Evolutionary conservation across 176 grass and related monocot genomes (phyloP).

Genomic region (Triticum dicoccoides): DNA sequence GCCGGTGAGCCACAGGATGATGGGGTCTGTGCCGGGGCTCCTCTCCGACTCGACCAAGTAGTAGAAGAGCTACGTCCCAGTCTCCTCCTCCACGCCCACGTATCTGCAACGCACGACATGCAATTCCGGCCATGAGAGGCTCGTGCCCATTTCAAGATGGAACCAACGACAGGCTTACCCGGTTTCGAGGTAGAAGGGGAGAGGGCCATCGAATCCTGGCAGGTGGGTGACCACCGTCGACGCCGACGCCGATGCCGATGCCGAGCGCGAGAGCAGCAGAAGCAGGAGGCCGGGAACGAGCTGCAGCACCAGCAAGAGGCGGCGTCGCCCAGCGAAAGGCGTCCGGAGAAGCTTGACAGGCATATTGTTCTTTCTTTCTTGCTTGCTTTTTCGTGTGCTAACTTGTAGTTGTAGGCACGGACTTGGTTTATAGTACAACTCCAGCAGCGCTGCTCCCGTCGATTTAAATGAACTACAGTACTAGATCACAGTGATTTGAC

Average conservation of each 20-base stretch:
- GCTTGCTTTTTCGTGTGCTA: background rate
- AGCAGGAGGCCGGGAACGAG: background rate
- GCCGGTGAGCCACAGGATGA: background rate
- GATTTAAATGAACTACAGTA: background rate
- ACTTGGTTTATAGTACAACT: too few relatives aligned
- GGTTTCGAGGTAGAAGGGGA: background rate
- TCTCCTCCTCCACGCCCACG: background rate
- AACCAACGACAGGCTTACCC: background rate
- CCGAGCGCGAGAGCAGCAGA: background rate
- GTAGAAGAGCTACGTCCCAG: background rate
- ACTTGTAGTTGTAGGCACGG: too few relatives aligned
- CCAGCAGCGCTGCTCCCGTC: too few relatives aligned
- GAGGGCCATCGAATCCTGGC: background rate
- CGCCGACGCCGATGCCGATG: background rate
- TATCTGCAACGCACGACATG: background rate
- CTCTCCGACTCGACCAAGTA: background rate
- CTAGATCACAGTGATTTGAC: background rate
- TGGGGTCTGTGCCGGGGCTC: background rate
- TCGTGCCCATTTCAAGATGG: too few relatives aligned
- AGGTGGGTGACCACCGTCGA: background rate
- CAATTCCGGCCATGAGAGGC: too few relatives aligned
- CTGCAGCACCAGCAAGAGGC: background rate
- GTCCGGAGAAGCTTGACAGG: background rate
- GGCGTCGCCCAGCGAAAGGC: background rate
- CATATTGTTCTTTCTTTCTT: background rate